A percentile compares a stretch with the other conserved stretches of the same genome.
Evolutionary conservation across 768 basidiomycete genomes (phyloP).

Genomic region (Serendipita sp.): DNA sequence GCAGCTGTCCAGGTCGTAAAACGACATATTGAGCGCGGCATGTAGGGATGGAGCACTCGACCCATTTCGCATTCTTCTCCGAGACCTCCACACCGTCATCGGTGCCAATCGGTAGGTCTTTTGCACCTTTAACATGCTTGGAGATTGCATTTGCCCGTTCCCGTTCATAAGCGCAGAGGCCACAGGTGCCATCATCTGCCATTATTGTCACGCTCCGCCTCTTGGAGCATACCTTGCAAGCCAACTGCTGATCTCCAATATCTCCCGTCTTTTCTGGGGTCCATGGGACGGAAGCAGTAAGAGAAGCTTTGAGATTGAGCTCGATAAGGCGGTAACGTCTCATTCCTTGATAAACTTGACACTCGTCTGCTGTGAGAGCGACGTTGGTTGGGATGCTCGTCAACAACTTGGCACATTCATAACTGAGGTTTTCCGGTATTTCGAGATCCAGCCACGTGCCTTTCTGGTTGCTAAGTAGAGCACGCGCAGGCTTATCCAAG

Average conservation of each 20-base stretch:
- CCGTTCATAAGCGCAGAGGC: constrained; percentile 11
- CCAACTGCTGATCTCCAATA: constrained; percentile 16
- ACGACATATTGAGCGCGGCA: constrained; percentile 19
- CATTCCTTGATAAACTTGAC: constrained; percentile 15
- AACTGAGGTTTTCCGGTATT: constrained; percentile 18
- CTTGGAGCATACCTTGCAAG: constrained; percentile 15
- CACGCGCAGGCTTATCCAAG: constrained; percentile 15
- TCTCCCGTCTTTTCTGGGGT: constrained; percentile 18
- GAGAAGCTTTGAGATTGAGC: constrained; percentile 17
- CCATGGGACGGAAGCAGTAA: constrained; percentile 15
- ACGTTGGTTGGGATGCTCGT: constrained; percentile 14
- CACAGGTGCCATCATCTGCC: constrained; percentile 15
- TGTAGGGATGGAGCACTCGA: constrained; percentile 15
- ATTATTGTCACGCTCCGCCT: constrained; percentile 18
- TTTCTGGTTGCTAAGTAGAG: constrained; percentile 12
- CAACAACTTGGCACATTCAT: constrained; percentile 18
- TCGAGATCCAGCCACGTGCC: constrained; percentile 18
- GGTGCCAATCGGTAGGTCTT: neutral
- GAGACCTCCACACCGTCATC: constrained; percentile 1
- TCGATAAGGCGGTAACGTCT: constrained; percentile 18
- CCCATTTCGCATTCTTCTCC: constrained; percentile 14
- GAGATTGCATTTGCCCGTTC: neutral
- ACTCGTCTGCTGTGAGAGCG: constrained; percentile 11
- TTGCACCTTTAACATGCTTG: constrained; percentile 1
- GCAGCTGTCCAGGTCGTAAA: neutral